Conservation (phyloP, 2,329 filamentous ascomycete species). For the Sporothrix schenckii region DNA sequence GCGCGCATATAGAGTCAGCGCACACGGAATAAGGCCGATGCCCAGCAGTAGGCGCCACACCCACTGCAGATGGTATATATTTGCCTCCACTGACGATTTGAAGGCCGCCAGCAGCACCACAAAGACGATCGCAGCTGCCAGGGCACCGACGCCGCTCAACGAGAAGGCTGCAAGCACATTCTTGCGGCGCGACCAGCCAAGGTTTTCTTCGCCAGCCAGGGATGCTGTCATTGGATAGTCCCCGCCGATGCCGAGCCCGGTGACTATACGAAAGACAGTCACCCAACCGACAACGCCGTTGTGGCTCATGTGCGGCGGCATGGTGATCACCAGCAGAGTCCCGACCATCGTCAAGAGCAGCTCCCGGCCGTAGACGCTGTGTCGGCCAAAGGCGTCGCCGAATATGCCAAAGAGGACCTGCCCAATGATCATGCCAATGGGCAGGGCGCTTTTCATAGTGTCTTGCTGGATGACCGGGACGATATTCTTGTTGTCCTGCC, state of each 20-base stretch:
- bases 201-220: constrained; percentile 8
- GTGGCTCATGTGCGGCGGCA: constrained; percentile 5
- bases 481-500: constrained; percentile 36
- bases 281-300: not conserved
- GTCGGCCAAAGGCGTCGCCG: constrained; percentile 64
- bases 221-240: constrained; percentile 14
- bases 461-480: constrained; percentile 60
- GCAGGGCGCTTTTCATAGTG: constrained; percentile 68
- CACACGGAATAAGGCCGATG: not conserved
- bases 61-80: not conserved
- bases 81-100: not conserved
- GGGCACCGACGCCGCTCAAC: constrained; percentile 7
- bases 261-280: constrained; percentile 29
- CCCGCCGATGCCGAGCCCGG: constrained; percentile 31
- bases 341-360: not conserved
- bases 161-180: constrained; percentile 2
- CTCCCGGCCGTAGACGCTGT: not conserved
- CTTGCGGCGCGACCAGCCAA: constrained; percentile 10
- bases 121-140: not conserved
- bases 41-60: not conserved
- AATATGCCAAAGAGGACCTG: constrained; percentile 65
- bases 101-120: constrained; percentile 1
- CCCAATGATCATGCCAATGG: constrained; percentile 65
- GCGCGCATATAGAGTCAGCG: constrained; percentile 2
- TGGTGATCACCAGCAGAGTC: constrained; percentile 6